These are phyloP conservation scores for Amylocystis lapponica DNA, from an alignment of 768 basidiomycete genomes.

Conservation along the genomic window DNA sequence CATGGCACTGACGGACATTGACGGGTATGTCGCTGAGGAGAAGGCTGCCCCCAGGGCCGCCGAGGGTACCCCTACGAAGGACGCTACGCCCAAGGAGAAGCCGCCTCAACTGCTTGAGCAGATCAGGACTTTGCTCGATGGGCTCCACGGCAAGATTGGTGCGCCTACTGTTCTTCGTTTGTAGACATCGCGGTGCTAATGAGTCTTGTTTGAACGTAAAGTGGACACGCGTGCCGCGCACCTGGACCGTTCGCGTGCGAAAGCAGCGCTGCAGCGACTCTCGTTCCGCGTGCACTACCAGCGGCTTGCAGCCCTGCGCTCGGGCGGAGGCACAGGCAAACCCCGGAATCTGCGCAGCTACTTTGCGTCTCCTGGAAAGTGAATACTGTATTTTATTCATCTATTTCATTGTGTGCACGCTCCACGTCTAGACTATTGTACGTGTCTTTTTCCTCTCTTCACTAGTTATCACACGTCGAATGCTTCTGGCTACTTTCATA, in stretches of 20 bases:
- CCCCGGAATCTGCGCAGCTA: slow-evolving; percentile 12
- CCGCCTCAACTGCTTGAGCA: slow-evolving; percentile 37
- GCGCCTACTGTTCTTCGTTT: slow-evolving; percentile 17
- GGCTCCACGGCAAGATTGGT: slow-evolving; percentile 59
- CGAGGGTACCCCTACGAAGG: slow-evolving; percentile 8
- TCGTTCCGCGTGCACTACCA: slow-evolving; percentile 62
- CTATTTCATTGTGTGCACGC: no score
- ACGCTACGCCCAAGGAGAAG: slow-evolving; percentile 27
- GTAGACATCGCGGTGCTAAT: neutral
- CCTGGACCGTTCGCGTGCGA: slow-evolving; percentile 70
- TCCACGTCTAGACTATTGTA: no score
- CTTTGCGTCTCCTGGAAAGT: neutral
- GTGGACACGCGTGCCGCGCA: slow-evolving; percentile 72
- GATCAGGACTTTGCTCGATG: slow-evolving; percentile 43
- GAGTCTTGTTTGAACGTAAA: slow-evolving; percentile 23
- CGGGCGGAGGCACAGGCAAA: slow-evolving; percentile 6
- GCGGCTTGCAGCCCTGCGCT: slow-evolving; percentile 31
- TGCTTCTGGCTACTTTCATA: no score
- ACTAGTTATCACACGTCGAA: no score
- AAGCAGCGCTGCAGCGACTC: slow-evolving; percentile 61
- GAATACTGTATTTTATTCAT: no score
- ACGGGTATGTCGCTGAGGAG: slow-evolving; percentile 51
- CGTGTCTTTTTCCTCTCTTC: no score
- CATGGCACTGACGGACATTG: slow-evolving; percentile 52
- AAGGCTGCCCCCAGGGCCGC: slow-evolving; percentile 8